Evolutionary conservation across 2,329 filamentous ascomycete species (phyloP).

Genomic region (Cladophialophora exuberans): DNA sequence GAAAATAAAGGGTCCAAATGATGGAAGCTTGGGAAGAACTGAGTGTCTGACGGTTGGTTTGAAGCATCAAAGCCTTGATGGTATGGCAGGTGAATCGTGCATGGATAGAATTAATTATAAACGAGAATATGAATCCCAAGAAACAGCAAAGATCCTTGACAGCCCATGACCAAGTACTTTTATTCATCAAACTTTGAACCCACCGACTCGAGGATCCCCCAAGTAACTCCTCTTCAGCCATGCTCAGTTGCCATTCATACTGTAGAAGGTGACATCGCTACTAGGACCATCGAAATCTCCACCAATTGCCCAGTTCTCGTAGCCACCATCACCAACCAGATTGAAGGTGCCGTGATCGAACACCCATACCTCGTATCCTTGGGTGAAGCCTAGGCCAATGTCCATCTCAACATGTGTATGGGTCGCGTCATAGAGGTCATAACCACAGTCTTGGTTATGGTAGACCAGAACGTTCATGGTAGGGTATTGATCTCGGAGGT

Average conservation of each 20-base stretch:
- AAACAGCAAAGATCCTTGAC: too few relatives aligned
- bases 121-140: too few relatives aligned
- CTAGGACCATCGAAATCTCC: neutral
- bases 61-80: too few relatives aligned
- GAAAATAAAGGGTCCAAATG: too few relatives aligned
- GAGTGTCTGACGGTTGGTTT: too few relatives aligned
- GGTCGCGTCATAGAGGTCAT: slow-evolving; percentile 1
- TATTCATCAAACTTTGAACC: too few relatives aligned
- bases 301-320: slow-evolving; percentile 4
- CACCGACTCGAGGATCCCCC: neutral
- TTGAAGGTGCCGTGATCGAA: slow-evolving; percentile 5
- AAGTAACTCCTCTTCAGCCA: neutral
- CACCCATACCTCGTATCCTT: slow-evolving; percentile 10
- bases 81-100: too few relatives aligned
- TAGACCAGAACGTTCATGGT: slow-evolving; percentile 8
- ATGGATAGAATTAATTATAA: too few relatives aligned
- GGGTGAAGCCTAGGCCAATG: neutral
- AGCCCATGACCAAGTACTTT: neutral
- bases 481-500: slow-evolving; percentile 1
- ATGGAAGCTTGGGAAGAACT: too few relatives aligned
- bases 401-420: slow-evolving; percentile 7
- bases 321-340: slow-evolving; percentile 5
- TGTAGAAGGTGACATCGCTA: slow-evolving; percentile 5
- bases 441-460: slow-evolving; percentile 4
- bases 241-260: slow-evolving; percentile 1